phyloP scores from a whole-genome alignment of 805 yeast species.

The Candida xyloterini region DNA sequence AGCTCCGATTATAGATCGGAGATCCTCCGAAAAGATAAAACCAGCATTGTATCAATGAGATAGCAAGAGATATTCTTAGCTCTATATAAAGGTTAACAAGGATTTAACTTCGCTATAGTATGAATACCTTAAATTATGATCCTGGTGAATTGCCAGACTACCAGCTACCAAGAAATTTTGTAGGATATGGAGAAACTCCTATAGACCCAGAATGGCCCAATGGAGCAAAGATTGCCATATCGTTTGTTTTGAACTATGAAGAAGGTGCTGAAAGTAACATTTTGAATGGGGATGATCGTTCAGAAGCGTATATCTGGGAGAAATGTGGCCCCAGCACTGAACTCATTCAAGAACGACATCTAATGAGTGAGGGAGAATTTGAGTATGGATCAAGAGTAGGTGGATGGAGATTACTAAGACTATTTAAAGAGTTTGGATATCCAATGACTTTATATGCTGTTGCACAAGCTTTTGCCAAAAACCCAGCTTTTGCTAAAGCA shows the following conservation, averaged over 20 bases:
- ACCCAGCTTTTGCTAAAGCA: conserved; percentile 35
- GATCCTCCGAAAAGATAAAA: conserved; percentile 5
- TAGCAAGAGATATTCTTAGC: no score
- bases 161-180: conserved; percentile 13
- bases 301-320: conserved; percentile 20
- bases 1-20: background rate
- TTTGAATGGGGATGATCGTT: conserved; percentile 16
- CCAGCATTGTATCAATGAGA: no score
- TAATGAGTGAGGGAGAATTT: conserved; percentile 19
- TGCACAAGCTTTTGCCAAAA: conserved; percentile 36
- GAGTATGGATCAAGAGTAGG: conserved; percentile 21
- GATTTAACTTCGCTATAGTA: no score
- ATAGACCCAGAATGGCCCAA: conserved; percentile 29
- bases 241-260: conserved; percentile 29
- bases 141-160: conserved; percentile 15
- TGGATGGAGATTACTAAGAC: conserved; percentile 26
- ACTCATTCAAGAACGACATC: conserved; percentile 12
- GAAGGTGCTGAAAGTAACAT: conserved; percentile 28
- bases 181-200: conserved; percentile 28
- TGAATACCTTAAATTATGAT: conserved; percentile 13
- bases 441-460: conserved; percentile 38
- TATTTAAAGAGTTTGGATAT: conserved; percentile 32
- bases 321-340: conserved; percentile 16
- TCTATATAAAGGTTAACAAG: no score
- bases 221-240: conserved; percentile 23